Evolutionary conservation across 257 asterid species (phyloP).

Genomic region (Phtheirospermum japonicum): DNA sequence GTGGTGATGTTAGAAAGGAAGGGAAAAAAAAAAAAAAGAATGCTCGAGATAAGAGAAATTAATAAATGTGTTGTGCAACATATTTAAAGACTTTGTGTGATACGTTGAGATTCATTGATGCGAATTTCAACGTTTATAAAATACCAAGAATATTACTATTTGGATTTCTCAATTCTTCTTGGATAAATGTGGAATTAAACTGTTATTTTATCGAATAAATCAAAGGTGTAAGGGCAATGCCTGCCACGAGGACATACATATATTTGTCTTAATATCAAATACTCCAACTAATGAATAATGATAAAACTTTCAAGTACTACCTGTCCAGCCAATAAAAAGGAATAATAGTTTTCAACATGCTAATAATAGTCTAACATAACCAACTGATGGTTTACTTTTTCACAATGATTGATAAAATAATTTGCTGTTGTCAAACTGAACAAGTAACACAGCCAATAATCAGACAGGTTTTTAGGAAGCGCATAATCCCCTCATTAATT

Average conservation of each 20-base stretch:
- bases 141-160: neutral
- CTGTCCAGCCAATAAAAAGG: neutral
- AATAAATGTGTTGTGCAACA: constrained; percentile 12
- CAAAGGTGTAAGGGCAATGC: constrained; percentile 6
- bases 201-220: neutral
- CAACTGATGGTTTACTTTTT: neutral
- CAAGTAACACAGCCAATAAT: neutral
- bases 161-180: constrained; percentile 9
- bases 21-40: no score
- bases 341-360: constrained; percentile 9
- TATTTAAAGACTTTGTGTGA: constrained; percentile 6
- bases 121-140: neutral
- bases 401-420: constrained; percentile 25
- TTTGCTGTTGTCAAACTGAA: constrained; percentile 19
- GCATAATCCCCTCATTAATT: neutral
- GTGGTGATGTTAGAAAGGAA: no score
- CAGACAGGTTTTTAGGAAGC: neutral
- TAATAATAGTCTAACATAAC: constrained; percentile 8
- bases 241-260: constrained; percentile 27
- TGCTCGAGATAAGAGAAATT: neutral
- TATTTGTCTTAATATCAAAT: neutral
- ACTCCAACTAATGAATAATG: constrained; percentile 11
- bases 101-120: constrained; percentile 22
- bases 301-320: neutral
- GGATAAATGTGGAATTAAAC: constrained; percentile 7